A percentile compares a stretch with the other conserved stretches of the same genome.
These are phyloP conservation scores for Candida oleophila DNA, from an alignment of 805 yeast genomes.

Conservation along the genomic window DNA sequence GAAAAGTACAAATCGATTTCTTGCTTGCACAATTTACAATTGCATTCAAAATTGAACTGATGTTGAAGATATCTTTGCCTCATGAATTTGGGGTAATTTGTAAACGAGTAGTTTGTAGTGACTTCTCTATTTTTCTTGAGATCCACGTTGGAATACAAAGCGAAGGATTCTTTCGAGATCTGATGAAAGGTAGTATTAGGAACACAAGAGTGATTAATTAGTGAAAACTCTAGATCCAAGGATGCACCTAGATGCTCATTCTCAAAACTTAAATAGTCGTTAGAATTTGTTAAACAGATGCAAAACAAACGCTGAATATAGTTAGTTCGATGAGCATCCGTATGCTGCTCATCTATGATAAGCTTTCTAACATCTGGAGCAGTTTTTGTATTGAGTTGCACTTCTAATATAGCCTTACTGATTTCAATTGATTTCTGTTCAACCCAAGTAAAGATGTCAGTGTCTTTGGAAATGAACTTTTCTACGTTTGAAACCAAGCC, in stretches of 20 bases:
- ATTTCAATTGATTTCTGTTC: neutral
- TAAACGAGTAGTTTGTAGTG: neutral
- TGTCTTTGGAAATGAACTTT: neutral
- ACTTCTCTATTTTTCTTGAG: neutral
- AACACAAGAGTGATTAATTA: constrained; percentile 41
- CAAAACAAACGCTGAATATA: constrained; percentile 9
- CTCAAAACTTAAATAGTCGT: constrained; percentile 21
- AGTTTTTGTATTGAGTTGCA: neutral
- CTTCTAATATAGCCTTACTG: neutral
- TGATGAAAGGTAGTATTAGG: constrained; percentile 25
- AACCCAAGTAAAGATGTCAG: neutral
- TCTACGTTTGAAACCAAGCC: neutral
- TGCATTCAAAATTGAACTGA: constrained; percentile 2
- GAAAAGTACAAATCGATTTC: constrained; percentile 2
- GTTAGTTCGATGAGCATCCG: too few relatives aligned
- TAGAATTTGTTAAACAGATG: constrained; percentile 26
- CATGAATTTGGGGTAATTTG: constrained; percentile 1
- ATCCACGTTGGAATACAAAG: neutral
- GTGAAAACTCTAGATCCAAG: constrained; percentile 36
- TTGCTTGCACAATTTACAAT: constrained; percentile 3
- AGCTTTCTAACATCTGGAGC: neutral
- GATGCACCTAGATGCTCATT: constrained; percentile 28
- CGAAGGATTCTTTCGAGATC: neutral
- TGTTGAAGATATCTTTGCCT: neutral
- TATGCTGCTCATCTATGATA: too few relatives aligned